Evolutionary conservation across 108 stramenopile species (phyloP).

Genomic region (Nitzschia putrida): DNA sequence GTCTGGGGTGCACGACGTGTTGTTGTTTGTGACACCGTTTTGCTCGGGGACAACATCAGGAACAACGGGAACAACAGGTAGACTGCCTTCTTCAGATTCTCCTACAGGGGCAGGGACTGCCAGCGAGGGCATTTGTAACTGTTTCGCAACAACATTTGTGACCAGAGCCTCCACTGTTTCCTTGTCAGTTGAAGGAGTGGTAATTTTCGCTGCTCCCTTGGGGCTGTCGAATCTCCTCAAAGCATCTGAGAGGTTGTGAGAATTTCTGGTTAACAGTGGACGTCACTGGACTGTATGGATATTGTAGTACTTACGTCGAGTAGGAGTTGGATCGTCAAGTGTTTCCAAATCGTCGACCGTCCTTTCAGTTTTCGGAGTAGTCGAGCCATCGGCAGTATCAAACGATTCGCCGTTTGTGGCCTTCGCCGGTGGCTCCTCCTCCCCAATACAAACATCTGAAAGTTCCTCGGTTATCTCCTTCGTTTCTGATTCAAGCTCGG

Average conservation of each 20-base stretch:
- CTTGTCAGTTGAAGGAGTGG: slow-evolving; percentile 35
- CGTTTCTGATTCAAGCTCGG: neutral
- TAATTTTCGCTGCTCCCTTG: slow-evolving; percentile 20
- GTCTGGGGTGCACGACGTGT: neutral
- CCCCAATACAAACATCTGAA: too few relatives aligned
- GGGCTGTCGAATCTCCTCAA: slow-evolving; percentile 36
- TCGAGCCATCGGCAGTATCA: neutral
- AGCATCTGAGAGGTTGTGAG: slow-evolving; percentile 17
- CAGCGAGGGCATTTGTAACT: slow-evolving; percentile 42
- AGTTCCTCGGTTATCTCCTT: neutral
- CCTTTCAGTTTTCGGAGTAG: neutral
- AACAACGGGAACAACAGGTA: neutral
- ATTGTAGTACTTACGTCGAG: neutral
- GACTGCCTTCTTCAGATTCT: neutral
- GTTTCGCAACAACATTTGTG: slow-evolving; percentile 35
- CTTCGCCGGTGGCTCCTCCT: too few relatives aligned
- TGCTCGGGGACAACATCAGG: neutral
- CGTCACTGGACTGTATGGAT: neutral
- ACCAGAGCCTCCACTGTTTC: slow-evolving; percentile 36
- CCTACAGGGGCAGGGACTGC: neutral
- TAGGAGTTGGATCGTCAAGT: neutral
- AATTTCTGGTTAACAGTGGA: neutral
- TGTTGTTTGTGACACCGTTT: neutral
- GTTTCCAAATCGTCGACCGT: neutral
- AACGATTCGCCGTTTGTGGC: too few relatives aligned